These are phyloP conservation scores for Talaromyces sp. DNA, from an alignment of 2,329 filamentous ascomycete species.

Conservation along the genomic window DNA sequence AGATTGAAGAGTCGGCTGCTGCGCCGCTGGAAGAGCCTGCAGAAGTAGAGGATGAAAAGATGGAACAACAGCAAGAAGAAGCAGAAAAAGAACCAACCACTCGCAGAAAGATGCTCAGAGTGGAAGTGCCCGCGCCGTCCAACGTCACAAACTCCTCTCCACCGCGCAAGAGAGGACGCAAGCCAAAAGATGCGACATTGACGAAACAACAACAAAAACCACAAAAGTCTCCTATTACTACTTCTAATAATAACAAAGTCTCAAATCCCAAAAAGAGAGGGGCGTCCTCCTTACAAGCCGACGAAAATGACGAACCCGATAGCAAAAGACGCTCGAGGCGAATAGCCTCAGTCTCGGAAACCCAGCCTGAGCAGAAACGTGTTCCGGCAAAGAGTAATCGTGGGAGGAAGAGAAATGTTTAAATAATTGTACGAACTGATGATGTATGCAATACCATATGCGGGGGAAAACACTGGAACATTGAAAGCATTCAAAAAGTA, in stretches of 20 bases:
- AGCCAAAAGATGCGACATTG: neutral
- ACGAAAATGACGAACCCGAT: neutral
- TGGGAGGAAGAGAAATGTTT: conserved; percentile 3
- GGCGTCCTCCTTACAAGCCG: neutral
- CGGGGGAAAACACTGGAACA: too few species aligned
- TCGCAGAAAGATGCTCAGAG: conserved; percentile 4
- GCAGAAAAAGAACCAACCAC: neutral
- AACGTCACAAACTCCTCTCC: neutral
- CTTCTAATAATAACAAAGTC: neutral
- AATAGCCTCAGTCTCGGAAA: conserved; percentile 2
- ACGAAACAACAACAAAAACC: neutral
- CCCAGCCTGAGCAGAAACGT: neutral
- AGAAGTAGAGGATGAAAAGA: neutral
- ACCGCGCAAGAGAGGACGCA: conserved; percentile 9
- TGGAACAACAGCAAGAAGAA: neutral
- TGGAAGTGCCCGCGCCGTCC: conserved; percentile 10
- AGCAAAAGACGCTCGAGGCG: conserved; percentile 7
- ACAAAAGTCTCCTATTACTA: neutral
- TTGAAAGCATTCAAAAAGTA: too few species aligned
- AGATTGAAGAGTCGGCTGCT: neutral
- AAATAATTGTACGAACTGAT: neutral
- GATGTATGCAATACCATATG: neutral
- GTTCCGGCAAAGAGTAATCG: conserved; percentile 1
- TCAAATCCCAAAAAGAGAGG: neutral
- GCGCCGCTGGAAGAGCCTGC: too few species aligned